These are phyloP conservation scores for Hydrangea macrophylla DNA, from an alignment of 148 eudicot genomes.

Conservation along the genomic window DNA sequence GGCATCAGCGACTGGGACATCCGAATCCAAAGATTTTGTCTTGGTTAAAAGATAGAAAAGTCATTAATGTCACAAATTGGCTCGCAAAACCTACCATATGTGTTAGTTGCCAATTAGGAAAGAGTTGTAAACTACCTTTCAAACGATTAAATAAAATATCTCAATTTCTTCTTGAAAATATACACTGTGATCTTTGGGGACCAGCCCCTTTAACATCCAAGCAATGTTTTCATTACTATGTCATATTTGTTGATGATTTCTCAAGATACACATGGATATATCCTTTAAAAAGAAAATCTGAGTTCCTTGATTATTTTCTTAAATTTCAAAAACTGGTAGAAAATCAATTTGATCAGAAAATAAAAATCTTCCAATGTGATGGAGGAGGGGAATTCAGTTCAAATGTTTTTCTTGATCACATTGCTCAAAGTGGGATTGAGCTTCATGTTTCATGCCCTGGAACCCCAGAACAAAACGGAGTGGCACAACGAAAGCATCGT, in stretches of 20 bases:
- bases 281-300: slow-evolving; percentile 5
- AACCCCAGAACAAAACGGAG: neutral
- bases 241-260: too few species aligned
- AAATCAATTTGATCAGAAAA: too few species aligned
- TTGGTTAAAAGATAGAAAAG: too few species aligned
- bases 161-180: neutral
- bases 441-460: neutral
- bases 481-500: neutral
- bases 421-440: neutral
- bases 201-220: neutral
- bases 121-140: neutral
- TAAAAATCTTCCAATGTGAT: too few species aligned
- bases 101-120: slow-evolving; percentile 8
- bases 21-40: too few species aligned
- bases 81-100: neutral
- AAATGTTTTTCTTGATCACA: neutral
- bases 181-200: slow-evolving; percentile 5
- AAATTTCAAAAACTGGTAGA: neutral
- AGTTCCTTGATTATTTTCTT: neutral
- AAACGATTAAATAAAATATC: neutral
- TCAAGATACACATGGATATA: too few species aligned
- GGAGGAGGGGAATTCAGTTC: too few species aligned
- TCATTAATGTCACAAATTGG: neutral
- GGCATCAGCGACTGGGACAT: slow-evolving; percentile 2
- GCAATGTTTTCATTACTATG: neutral